Percentiles rank a stretch among this genome's conserved stretches.
phyloP scores from a whole-genome alignment of 306 rosid species.

The Benincasa hispida region DNA sequence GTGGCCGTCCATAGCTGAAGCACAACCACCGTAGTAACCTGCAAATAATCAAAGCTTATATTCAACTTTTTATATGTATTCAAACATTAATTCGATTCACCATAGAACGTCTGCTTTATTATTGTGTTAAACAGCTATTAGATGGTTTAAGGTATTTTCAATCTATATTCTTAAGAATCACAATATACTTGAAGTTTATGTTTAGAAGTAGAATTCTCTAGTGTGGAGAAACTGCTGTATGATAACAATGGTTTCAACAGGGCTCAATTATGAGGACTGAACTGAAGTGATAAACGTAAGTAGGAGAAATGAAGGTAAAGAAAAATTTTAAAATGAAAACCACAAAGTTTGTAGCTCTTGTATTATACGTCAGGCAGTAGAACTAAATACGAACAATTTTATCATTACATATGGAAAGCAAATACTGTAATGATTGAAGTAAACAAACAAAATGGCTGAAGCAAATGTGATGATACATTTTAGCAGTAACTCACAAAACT shows the following conservation, averaged over 20 bases:
- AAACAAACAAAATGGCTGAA: not conserved
- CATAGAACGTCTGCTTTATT: not conserved
- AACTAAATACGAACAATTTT: not conserved
- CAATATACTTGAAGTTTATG: not conserved
- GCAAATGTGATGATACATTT: not conserved
- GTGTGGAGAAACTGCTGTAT: not conserved
- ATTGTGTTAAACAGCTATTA: not conserved
- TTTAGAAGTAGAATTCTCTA: not conserved
- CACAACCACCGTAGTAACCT: constrained; percentile 54
- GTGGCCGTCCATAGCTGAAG: constrained; percentile 73
- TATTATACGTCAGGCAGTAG: not conserved
- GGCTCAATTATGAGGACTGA: not conserved
- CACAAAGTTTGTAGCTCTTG: not conserved
- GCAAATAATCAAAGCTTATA: constrained; percentile 12
- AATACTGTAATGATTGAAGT: not conserved
- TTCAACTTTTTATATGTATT: not conserved
- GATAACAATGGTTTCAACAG: not conserved
- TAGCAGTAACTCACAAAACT: not conserved
- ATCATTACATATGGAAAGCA: not conserved
- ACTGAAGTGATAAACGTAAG: not conserved
- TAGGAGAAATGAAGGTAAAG: not conserved
- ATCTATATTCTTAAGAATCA: not conserved
- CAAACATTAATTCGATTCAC: not conserved
- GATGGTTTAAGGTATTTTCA: not conserved
- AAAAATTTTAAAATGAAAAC: not conserved